These are phyloP conservation scores for Calonectria pauciramosa DNA, from an alignment of 2,329 filamentous ascomycete species.

Conservation along the genomic window DNA sequence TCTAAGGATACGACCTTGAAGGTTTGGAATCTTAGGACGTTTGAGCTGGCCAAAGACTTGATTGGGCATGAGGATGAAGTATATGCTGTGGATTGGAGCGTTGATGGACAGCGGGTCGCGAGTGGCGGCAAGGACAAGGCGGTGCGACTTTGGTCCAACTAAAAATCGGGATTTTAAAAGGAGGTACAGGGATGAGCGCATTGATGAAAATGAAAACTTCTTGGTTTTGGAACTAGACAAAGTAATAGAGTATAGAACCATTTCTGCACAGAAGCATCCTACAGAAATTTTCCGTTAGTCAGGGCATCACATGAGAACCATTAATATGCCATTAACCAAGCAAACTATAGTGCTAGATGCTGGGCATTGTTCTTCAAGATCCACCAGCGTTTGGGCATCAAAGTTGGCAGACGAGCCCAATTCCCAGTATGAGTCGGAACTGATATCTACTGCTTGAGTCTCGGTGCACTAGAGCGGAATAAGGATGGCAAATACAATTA, in stretches of 20 bases:
- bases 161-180: background rate
- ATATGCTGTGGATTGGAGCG: constrained; percentile 1
- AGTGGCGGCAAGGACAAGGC: background rate
- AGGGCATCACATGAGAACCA: background rate
- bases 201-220: background rate
- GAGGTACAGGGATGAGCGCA: background rate
- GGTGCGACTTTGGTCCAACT: constrained; percentile 1
- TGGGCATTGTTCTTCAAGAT: too few species aligned
- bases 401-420: too few species aligned
- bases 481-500: too few species aligned
- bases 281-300: background rate
- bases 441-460: too few species aligned
- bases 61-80: background rate
- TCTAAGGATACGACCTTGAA: constrained; percentile 1
- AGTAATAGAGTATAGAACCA: background rate
- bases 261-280: background rate
- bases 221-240: background rate
- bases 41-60: background rate
- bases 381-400: too few species aligned
- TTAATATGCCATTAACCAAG: background rate
- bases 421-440: too few species aligned
- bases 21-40: background rate
- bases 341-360: background rate
- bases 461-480: too few species aligned
- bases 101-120: background rate